These are phyloP conservation scores for Aureobasidium lini DNA, from an alignment of 2,329 filamentous ascomycete species.

Conservation along the genomic window DNA sequence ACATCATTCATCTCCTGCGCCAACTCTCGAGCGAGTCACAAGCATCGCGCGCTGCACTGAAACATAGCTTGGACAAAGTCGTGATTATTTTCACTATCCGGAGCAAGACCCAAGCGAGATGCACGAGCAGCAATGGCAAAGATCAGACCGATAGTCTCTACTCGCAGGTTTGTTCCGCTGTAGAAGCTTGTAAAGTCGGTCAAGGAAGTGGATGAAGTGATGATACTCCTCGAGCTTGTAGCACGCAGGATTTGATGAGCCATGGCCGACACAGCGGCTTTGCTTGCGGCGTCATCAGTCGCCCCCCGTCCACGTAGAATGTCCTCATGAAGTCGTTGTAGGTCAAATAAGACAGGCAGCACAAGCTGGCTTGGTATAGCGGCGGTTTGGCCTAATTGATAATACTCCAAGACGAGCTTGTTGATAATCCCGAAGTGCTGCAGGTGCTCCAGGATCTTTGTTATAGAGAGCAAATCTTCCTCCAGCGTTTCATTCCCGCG, in stretches of 20 bases:
- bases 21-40: slow-evolving; percentile 16
- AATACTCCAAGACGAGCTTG: neutral
- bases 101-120: slow-evolving; percentile 7
- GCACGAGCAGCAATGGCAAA: slow-evolving; percentile 17
- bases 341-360: neutral
- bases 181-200: slow-evolving; percentile 15
- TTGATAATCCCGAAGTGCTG: neutral
- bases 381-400: neutral
- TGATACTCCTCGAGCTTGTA: neutral
- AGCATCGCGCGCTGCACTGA: slow-evolving; percentile 6
- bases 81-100: slow-evolving; percentile 8
- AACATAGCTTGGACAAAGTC: slow-evolving; percentile 16
- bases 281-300: neutral
- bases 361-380: neutral
- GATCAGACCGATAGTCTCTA: slow-evolving; percentile 19
- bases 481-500: neutral
- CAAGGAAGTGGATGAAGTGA: neutral
- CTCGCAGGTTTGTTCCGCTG: slow-evolving; percentile 17
- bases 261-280: neutral
- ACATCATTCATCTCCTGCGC: slow-evolving; percentile 14
- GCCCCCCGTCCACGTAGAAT: neutral
- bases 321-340: neutral
- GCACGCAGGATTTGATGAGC: neutral
- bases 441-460: neutral
- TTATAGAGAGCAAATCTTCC: neutral